Base-by-base conservation (phyloP, 805 yeast species). In the Candida qinlingensis region DNA sequence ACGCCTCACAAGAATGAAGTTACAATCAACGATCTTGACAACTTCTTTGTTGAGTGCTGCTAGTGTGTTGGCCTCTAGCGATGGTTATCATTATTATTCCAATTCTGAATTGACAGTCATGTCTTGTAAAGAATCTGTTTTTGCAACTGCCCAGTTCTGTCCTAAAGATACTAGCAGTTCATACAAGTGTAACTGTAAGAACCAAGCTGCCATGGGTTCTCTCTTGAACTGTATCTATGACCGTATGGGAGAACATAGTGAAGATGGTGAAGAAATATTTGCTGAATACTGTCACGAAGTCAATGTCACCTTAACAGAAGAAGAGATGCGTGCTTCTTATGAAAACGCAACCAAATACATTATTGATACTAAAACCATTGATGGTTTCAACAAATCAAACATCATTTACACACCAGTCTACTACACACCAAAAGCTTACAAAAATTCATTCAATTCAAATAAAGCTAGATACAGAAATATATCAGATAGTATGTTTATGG, bases 331-430 rank as follows among this genome's bases (percentile, higher is more conserved):
- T 11, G 60, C 54, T 1, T 65, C 77, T 3, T 74, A 68, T 49
- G 56, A 66, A 4, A 77, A 77, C 50, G 80, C 78, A n/a, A 70
- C 79, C 7, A 41, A 64, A 7, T 71, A 70, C 57, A 53, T 74
- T 48, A 64, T 68, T 7, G 65, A 70, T 49, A 62, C 68, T 30
- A 60, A 67, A 7, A 37, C 38, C 6, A 46, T 59, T 25, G 56
- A 62, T 0, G 70, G 66, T 36, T 76, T 68, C 60, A 71, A 71
- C 55, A 52, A 55, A 7, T 57, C 70, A 3, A 52, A 58, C 41
- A 38, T 62, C 8, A 65, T 69, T 45, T 47, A 67, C 49, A 58
- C 57, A 45, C 80, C 80, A 11, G 70, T 71, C 12, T 50, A 59
- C 37, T 55, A 68, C 42, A 48, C 57, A 11, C 53, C 66, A 37